Percentiles rank a stretch among this genome's conserved stretches.
Conservation (phyloP, 1,284 basidiomycete species). For the Coriolopsis trogii region DNA sequence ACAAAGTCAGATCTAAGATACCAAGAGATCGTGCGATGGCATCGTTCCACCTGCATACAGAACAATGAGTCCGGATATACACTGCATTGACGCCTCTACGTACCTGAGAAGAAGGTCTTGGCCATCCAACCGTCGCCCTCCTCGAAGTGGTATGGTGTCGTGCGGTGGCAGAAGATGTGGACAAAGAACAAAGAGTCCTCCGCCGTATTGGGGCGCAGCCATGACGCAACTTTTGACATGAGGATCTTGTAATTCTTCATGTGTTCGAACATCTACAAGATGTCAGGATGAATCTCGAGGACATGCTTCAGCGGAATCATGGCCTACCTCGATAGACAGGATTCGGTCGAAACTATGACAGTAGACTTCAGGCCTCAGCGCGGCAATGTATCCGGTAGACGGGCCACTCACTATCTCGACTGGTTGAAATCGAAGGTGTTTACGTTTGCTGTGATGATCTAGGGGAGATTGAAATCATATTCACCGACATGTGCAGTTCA, state of each 20-base stretch:
- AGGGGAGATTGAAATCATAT: background rate
- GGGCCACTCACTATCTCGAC: conserved; percentile 44
- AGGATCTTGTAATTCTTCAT: conserved; percentile 79
- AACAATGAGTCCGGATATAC: conserved; percentile 11
- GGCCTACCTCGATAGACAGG: conserved; percentile 67
- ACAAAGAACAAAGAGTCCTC: conserved; percentile 64
- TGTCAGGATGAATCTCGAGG: background rate
- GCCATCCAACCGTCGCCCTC: conserved; percentile 80
- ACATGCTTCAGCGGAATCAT: background rate
- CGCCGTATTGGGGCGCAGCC: conserved; percentile 55
- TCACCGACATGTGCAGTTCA: background rate
- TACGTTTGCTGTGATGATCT: conserved; percentile 77
- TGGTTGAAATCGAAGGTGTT: conserved; percentile 65
- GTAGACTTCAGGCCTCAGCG: no score
- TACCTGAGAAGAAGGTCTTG: conserved; percentile 76
- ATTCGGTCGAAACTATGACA: conserved; percentile 69
- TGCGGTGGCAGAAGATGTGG: conserved; percentile 76
- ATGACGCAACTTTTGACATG: conserved; percentile 67
- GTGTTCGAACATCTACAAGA: conserved; percentile 75
- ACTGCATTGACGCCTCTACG: conserved; percentile 5
- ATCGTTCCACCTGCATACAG: conserved; percentile 57
- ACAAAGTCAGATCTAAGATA: background rate
- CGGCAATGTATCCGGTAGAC: no score
- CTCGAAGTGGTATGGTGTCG: conserved; percentile 75
- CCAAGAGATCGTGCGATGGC: conserved; percentile 71